phyloP scores from a whole-genome alignment of 192 early-diverging fungal species.

The Irineochytrium annulatum region DNA sequence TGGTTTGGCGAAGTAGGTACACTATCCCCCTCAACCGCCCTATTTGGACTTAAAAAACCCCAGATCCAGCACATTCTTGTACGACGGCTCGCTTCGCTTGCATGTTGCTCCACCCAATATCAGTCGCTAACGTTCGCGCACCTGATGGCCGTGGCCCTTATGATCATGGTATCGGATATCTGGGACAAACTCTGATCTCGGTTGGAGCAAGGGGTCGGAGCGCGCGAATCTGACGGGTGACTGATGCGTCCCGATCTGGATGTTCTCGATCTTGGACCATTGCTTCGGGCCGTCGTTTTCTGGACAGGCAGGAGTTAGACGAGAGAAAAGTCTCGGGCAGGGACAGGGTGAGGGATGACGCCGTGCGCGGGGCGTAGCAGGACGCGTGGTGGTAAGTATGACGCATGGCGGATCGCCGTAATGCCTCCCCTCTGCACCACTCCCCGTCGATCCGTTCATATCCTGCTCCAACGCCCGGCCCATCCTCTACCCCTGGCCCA shows the following conservation, averaged over 20 bases:
- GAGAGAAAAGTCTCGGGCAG: no score
- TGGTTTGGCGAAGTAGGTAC: neutral
- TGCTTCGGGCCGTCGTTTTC: neutral
- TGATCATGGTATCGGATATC: constrained; percentile 13
- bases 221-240: constrained; percentile 11
- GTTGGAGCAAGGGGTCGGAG: constrained; percentile 1
- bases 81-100: neutral
- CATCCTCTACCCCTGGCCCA: no score
- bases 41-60: neutral
- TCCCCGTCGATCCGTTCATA: no score
- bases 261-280: neutral
- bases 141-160: no score
- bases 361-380: no score
- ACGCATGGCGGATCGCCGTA: no score
- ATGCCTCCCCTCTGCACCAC: no score
- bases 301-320: no score
- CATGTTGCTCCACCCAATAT: neutral
- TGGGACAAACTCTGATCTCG: constrained; percentile 10
- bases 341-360: no score
- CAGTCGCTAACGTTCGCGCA: no score
- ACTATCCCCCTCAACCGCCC: neutral
- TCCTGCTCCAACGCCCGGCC: no score
- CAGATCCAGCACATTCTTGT: neutral
- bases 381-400: no score
- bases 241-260: constrained; percentile 7